Conservation (phyloP, 371 early-diverging fungal genomes). For the Mortierella polycephala region DNA sequence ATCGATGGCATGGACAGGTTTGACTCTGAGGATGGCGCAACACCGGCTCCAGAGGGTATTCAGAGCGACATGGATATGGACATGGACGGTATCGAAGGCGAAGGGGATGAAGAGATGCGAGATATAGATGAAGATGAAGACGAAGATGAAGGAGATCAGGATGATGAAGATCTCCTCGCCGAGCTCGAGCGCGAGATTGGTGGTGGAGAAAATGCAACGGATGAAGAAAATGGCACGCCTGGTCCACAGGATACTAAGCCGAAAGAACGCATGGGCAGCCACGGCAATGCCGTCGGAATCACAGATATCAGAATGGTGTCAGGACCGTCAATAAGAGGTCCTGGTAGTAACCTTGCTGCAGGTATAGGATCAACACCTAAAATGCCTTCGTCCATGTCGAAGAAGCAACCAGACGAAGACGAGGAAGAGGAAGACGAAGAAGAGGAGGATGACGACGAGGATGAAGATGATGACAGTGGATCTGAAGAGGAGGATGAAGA, state of each 20-base stretch:
- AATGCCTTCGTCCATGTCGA: too few species aligned
- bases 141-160: slow-evolving; percentile 39
- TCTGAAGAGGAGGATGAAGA: slow-evolving; percentile 34
- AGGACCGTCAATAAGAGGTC: slow-evolving; percentile 2
- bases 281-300: not conserved
- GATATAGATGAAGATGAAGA: slow-evolving; percentile 54
- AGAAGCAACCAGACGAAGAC: slow-evolving; percentile 17
- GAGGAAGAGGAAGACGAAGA: slow-evolving; percentile 40
- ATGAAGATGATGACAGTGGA: slow-evolving; percentile 42
- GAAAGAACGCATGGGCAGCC: too few species aligned
- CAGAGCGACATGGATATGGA: slow-evolving; percentile 56
- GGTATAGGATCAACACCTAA: slow-evolving; percentile 1
- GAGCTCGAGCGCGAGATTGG: slow-evolving; percentile 59
- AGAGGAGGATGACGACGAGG: slow-evolving; percentile 46
- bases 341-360: slow-evolving; percentile 1
- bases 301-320: not conserved
- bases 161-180: slow-evolving; percentile 62
- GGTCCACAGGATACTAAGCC: not conserved
- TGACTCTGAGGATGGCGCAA: slow-evolving; percentile 48
- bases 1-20: slow-evolving; percentile 46
- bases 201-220: slow-evolving; percentile 45
- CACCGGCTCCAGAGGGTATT: slow-evolving; percentile 46
- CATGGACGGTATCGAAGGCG: slow-evolving; percentile 1
- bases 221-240: slow-evolving; percentile 43
- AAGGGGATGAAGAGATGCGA: slow-evolving; percentile 42